Base-by-base conservation (phyloP, 805 yeast species). In the Blastobotrys muscicola region DNA sequence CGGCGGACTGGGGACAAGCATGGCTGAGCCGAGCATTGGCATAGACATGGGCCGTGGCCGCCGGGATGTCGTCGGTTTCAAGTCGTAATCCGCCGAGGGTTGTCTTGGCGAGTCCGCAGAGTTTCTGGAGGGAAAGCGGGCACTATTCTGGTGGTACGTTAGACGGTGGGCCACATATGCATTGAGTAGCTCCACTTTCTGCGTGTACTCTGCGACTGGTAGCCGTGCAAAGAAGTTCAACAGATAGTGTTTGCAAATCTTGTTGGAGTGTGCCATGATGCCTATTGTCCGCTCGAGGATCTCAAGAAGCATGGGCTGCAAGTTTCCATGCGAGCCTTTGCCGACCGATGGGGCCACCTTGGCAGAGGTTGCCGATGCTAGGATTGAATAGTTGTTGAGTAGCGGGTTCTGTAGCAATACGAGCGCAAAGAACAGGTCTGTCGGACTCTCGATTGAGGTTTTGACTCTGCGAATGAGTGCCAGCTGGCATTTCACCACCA, bases 141-240 rank as follows among this genome's bases (percentile, higher is more conserved):
- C 32, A 13, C 38, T 37, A 15, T 48, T 35, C 39, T 53, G 57
- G 30, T 56, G 54, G 59, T 71, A 49, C 34, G 78, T 73, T 43
- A 89, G 65, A 37, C 85, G 85, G 55, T 83, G 85, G 0, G 94
- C 82, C 32, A 87, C 72, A 61, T 82, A 86, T 15, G 85, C 67
- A 54, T 87, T 89, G 39, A 85, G 53, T 29, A 82, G 64, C 33
- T 85, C 85, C 0, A 86, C 72, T 51, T 80, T 78, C 2, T 59
- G 54, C 8, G 59, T 58, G 49, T 82, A 81, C 7, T 65, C 69
- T 0, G 58, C 60, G 0, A 50, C 44, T 0, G 78, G 62, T 12
- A 69, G 54, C 37, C 70, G 65, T 2, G 77, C 65, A 55, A 78
- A 69, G 81, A 84, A 80, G 46, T 72, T 69, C 2, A 75, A 69